phyloP scores from a whole-genome alignment of 2,329 filamentous ascomycete species.

The Alternaria consortialis region DNA sequence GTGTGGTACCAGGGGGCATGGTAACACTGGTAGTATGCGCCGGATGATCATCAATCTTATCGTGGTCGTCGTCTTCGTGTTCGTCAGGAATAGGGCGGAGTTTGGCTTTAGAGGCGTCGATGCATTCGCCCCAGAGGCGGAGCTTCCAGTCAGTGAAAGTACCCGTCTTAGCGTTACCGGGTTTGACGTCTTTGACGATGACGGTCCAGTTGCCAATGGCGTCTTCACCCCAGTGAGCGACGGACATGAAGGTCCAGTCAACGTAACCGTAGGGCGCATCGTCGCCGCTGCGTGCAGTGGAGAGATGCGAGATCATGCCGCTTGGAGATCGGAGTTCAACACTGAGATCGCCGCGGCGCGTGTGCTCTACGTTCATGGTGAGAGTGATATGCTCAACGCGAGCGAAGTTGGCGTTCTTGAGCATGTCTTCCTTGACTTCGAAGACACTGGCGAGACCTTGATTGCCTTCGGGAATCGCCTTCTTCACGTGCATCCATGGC shows the following conservation, averaged over 20 bases:
- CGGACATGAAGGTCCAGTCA: constrained; percentile 99
- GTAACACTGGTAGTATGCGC: constrained; percentile 68
- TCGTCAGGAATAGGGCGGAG: constrained; percentile 83
- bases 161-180: constrained; percentile 77
- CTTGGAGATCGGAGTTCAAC: constrained; percentile 89
- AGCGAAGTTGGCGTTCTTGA: constrained; percentile 82
- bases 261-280: constrained; percentile 74
- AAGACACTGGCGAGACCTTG: constrained; percentile 82
- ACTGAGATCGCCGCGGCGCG: constrained; percentile 86
- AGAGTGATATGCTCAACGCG: constrained; percentile 93
- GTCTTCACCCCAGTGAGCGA: constrained; percentile 93
- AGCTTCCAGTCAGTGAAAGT: constrained; percentile 91
- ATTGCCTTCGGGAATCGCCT: constrained; percentile 84
- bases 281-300: constrained; percentile 77
- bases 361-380: constrained; percentile 95
- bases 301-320: constrained; percentile 83
- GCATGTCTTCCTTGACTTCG: constrained; percentile 81
- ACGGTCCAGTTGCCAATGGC: constrained; percentile 92
- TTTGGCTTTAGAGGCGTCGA: constrained; percentile 76
- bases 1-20: constrained; percentile 56
- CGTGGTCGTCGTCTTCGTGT: constrained; percentile 84
- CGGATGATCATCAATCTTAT: constrained; percentile 63
- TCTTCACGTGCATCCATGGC: constrained; percentile 90
- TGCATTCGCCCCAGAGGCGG: constrained; percentile 90
- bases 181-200: constrained; percentile 80